phyloP scores from a whole-genome alignment of 2,329 filamentous ascomycete genomes.

The Penicillium sp. region DNA sequence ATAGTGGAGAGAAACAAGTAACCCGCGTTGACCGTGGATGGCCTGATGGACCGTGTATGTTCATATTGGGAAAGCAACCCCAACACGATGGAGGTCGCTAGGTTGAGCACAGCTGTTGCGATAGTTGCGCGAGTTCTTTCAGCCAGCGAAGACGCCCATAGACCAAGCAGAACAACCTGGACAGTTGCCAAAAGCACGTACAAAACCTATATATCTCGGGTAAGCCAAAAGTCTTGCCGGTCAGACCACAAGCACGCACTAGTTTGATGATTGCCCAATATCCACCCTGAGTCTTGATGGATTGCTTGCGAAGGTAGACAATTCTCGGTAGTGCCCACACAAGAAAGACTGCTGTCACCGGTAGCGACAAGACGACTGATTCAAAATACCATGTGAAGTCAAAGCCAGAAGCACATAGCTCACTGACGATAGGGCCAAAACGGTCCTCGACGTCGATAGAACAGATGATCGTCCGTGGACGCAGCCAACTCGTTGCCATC shows the following conservation, averaged over 20 bases:
- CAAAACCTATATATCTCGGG: background rate
- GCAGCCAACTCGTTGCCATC: conserved; percentile 1
- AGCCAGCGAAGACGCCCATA: background rate
- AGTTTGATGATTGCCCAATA: conserved; percentile 1
- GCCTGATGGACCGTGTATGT: conserved; percentile 1
- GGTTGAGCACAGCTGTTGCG: background rate
- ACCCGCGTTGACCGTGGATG: background rate
- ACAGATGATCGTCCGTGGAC: background rate
- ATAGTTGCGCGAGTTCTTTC: conserved; percentile 2
- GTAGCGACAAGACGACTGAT: conserved; percentile 1
- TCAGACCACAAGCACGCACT: background rate
- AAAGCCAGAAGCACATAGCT: conserved; percentile 1
- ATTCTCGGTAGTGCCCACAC: conserved; percentile 1
- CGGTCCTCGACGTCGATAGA: background rate
- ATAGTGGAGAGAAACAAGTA: conserved; percentile 1
- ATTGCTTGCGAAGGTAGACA: background rate
- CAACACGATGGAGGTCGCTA: background rate
- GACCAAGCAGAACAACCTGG: background rate
- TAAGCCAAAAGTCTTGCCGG: no score
- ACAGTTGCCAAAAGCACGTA: background rate
- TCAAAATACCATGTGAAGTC: conserved; percentile 4
- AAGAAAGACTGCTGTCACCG: conserved; percentile 1
- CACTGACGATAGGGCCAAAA: conserved; percentile 1
- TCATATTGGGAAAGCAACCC: conserved; percentile 3
- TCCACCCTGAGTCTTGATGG: conserved; percentile 1